phyloP scores from a whole-genome alignment of 257 asterid species.

The Plantago ovata region DNA sequence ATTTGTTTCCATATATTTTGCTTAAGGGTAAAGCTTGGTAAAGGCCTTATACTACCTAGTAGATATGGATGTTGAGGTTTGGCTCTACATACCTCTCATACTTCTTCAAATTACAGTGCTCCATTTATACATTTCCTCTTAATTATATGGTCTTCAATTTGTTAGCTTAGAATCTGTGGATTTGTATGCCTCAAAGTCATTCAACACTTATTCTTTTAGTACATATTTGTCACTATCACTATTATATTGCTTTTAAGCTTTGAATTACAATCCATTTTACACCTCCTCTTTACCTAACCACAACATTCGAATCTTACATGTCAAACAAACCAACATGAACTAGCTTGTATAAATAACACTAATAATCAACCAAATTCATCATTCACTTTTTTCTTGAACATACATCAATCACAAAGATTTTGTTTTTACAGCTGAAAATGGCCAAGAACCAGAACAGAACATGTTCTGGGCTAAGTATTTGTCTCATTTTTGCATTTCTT shows the following conservation, averaged over 20 bases:
- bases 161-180: conserved; percentile 26
- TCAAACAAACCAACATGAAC: neutral
- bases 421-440: conserved; percentile 23
- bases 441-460: conserved; percentile 9
- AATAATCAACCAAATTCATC: neutral
- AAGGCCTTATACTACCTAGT: conserved; percentile 9
- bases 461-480: neutral
- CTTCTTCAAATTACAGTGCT: neutral
- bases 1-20: conserved; percentile 2
- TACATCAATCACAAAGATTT: neutral
- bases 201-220: conserved; percentile 25
- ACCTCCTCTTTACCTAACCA: conserved; percentile 34
- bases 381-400: conserved; percentile 11
- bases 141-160: conserved; percentile 3
- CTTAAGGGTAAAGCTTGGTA: conserved; percentile 29
- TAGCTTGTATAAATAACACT: conserved; percentile 27
- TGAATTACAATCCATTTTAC: conserved; percentile 24
- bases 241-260: conserved; percentile 49
- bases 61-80: conserved; percentile 6
- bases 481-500: conserved; percentile 25
- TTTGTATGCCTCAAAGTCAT: conserved; percentile 38
- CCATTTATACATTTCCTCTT: neutral
- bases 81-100: conserved; percentile 23
- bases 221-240: conserved; percentile 28
- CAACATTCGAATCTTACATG: conserved; percentile 5